phyloP scores from a whole-genome alignment of 176 grass and related monocot genomes.

The Thalia dealbata region DNA sequence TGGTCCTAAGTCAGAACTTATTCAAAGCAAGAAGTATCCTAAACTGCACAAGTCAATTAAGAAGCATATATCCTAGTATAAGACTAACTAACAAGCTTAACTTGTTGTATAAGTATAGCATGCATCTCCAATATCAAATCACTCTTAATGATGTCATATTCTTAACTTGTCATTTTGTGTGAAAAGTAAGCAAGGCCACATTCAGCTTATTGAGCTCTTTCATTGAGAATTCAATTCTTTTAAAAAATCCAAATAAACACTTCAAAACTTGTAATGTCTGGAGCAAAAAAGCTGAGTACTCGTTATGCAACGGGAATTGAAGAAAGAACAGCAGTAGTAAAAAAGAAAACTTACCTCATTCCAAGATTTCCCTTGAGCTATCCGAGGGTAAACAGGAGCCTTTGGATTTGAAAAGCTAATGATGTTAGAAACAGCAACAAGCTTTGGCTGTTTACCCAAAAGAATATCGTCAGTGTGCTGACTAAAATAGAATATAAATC shows the following conservation, averaged over 20 bases:
- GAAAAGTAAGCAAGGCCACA: neutral
- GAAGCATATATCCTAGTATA: neutral
- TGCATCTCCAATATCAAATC: too few relatives aligned
- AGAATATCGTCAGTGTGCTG: neutral
- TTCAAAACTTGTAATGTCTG: neutral
- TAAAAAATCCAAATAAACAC: neutral
- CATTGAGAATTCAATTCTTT: neutral
- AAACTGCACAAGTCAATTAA: neutral
- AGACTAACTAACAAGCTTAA: neutral
- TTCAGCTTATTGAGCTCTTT: neutral
- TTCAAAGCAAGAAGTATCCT: neutral
- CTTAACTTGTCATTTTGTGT: neutral
- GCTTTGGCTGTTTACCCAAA: constrained; percentile 45
- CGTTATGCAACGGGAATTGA: neutral
- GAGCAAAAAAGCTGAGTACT: neutral
- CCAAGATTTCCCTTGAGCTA: constrained; percentile 90
- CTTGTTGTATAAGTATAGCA: neutral
- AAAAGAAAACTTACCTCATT: constrained; percentile 54
- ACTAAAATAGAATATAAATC: neutral
- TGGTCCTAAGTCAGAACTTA: neutral
- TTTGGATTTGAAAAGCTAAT: constrained; percentile 71
- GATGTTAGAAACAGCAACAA: constrained; percentile 51
- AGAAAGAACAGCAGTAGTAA: too few relatives aligned
- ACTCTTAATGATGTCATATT: neutral
- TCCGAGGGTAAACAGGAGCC: constrained; percentile 70